A percentile compares a stretch with the other conserved stretches of the same genome.
Evolutionary conservation across 768 basidiomycete species (phyloP).

Genomic region (Leccinum broughii): DNA sequence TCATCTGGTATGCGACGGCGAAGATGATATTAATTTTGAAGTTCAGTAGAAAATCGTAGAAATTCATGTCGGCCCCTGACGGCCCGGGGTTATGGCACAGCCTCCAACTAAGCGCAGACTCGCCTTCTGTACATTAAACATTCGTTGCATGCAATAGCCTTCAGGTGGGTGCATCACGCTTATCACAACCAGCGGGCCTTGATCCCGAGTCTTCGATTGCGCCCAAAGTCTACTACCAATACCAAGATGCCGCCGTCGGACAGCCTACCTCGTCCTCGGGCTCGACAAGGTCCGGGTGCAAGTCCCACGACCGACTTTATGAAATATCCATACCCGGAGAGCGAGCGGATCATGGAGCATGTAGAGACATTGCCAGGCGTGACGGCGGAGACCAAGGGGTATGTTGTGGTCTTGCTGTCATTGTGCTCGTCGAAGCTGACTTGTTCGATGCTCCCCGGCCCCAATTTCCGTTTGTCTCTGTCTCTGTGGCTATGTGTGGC

Average conservation of each 20-base stretch:
- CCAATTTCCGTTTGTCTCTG: not conserved
- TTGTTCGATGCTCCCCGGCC: not conserved
- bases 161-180: too few species aligned
- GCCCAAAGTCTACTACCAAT: not conserved
- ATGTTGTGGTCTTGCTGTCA: not conserved
- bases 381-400: slow-evolving; percentile 28
- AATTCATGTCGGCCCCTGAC: too few species aligned
- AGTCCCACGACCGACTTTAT: slow-evolving; percentile 11
- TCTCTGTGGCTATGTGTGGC: not conserved
- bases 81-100: too few species aligned
- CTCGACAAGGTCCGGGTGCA: not conserved
- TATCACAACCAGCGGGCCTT: too few species aligned
- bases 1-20: not conserved
- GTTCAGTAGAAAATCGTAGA: too few species aligned
- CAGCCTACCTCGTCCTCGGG: slow-evolving; percentile 1
- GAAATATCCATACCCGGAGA: slow-evolving; percentile 20
- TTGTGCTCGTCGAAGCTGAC: not conserved
- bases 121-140: too few species aligned
- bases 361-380: slow-evolving; percentile 14
- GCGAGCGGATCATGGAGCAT: slow-evolving; percentile 2
- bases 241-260: slow-evolving; percentile 15
- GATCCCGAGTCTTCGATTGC: too few species aligned
- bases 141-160: too few species aligned
- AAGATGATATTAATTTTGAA: not conserved
- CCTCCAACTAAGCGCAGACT: too few species aligned